Evolutionary conservation across 2,329 filamentous ascomycete genomes (phyloP).

Genomic region (Exophiala lecanii-corni): DNA sequence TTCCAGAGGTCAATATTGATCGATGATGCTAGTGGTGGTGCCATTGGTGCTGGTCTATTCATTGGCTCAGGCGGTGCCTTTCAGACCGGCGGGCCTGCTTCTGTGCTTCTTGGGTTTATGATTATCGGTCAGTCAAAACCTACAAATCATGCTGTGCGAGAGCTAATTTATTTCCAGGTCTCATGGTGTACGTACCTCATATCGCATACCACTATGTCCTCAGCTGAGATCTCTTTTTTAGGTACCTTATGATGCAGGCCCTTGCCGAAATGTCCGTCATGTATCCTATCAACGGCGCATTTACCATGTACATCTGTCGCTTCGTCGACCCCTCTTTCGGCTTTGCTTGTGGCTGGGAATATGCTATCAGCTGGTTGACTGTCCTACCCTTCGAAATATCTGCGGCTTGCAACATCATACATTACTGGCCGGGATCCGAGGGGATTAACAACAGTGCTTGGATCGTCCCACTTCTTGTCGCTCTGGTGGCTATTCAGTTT

Average conservation of each 20-base stretch:
- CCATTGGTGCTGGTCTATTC: conserved; percentile 41
- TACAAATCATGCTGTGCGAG: conserved; percentile 22
- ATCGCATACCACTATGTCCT: too few relatives aligned
- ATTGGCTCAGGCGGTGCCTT: conserved; percentile 37
- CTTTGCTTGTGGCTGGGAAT: conserved; percentile 39
- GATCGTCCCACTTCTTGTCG: conserved; percentile 27
- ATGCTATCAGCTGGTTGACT: conserved; percentile 53
- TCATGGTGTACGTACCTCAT: conserved; percentile 46
- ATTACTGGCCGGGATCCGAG: conserved; percentile 50
- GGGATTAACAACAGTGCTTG: conserved; percentile 30
- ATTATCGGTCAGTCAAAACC: conserved; percentile 44
- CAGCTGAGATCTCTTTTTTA: conserved; percentile 42
- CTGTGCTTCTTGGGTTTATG: conserved; percentile 42
- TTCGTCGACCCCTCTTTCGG: conserved; percentile 58
- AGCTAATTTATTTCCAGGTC: conserved; percentile 15
- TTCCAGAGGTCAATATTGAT: conserved; percentile 10
- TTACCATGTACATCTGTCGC: conserved; percentile 53
- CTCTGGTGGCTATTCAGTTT: conserved; percentile 30
- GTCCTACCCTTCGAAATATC: conserved; percentile 51
- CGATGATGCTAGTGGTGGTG: conserved; percentile 19
- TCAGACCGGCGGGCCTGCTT: conserved; percentile 34
- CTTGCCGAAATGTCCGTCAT: conserved; percentile 59
- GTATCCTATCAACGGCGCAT: conserved; percentile 59
- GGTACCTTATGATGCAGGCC: conserved; percentile 51
- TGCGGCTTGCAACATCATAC: conserved; percentile 52